Percentiles rank a stretch among this genome's conserved stretches.
Evolutionary conservation across 306 rosid species (phyloP).

Genomic region (Castanea crenata): DNA sequence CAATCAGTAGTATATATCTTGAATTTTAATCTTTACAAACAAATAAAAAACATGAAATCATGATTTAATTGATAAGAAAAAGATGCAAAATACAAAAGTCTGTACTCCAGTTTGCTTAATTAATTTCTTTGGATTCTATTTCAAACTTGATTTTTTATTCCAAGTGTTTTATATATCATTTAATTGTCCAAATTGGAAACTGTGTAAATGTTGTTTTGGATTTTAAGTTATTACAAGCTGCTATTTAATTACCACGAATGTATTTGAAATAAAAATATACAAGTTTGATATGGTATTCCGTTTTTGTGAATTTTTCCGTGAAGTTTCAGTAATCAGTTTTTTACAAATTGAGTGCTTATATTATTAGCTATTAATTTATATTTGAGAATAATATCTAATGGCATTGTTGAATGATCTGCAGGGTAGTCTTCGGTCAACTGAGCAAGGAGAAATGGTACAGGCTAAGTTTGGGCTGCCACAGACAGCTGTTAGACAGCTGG

Average conservation of each 20-base stretch:
- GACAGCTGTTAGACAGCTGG: conserved; percentile 90
- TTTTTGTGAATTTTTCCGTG: background rate
- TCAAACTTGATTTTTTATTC: background rate
- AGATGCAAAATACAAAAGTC: background rate
- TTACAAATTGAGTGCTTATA: background rate
- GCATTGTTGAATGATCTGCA: conserved; percentile 26
- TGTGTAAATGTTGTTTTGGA: background rate
- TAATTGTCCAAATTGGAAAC: conserved; percentile 20
- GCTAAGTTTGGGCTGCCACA: conserved; percentile 91
- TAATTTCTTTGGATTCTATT: background rate
- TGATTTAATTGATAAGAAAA: no score
- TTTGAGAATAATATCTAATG: background rate
- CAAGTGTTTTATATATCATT: conserved; percentile 2
- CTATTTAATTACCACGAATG: background rate
- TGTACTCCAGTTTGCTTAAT: background rate
- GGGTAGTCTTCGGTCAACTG: conserved; percentile 91
- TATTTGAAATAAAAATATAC: background rate
- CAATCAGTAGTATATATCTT: background rate
- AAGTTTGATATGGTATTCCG: no score
- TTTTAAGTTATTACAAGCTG: background rate
- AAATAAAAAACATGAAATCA: background rate
- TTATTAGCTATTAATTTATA: no score
- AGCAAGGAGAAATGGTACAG: conserved; percentile 98
- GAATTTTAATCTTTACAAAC: background rate
- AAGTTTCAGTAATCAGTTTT: background rate